Evolutionary conservation across 139 green algal genomes (phyloP), one percentile per base, ranked within the genome.

Genomic region (Chlamydomonas incerta): DNA sequence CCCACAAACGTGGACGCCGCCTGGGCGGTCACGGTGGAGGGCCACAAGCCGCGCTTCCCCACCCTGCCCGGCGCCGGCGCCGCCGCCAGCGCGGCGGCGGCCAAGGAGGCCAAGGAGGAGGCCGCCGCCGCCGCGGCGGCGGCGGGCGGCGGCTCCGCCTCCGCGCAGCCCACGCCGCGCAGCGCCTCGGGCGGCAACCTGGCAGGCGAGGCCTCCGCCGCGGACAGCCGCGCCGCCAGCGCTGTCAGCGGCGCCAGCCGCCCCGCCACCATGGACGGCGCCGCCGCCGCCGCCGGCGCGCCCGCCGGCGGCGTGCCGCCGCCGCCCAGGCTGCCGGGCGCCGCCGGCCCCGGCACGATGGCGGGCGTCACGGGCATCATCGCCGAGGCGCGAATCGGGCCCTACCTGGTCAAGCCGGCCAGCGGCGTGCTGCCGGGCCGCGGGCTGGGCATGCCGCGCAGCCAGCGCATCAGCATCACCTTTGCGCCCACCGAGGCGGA

Each of bases 1-100:
- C 84, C 87, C 50, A 90, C 90, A 2, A 72, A 80, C 15, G 90
- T 93, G 35, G 90, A 92, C 73, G 88, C 90, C 0, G 69, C 75
- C 18, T 93, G 88, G 88, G 55, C 76, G n/a, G 87, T 87, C 28
- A 83, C 73, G 17, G 37, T 70, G 26, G 76, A 81, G 35, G 76
- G 85, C 37, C 26, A 65, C 67, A 80, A 74, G 41, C 72, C 82
- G 26, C 34, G 72, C 1, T 82, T 87, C 41, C 72, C 72, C 15
- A 69, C 58, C 11, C 37, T 81, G 18, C 76, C 75, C 2, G 75
- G 60, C 55, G 68, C 75, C 18, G 76, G 50, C 29, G 76, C 55
- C 18, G 67, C 76, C 18, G 75, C 63, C 10, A 81, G 63, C 34
- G 82, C 33, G n/a, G 26, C 13, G 9, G 75, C 63, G 17, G 33